Evolutionary conservation across 768 basidiomycete genomes (phyloP).

Genomic region (Suillus weaverae): DNA sequence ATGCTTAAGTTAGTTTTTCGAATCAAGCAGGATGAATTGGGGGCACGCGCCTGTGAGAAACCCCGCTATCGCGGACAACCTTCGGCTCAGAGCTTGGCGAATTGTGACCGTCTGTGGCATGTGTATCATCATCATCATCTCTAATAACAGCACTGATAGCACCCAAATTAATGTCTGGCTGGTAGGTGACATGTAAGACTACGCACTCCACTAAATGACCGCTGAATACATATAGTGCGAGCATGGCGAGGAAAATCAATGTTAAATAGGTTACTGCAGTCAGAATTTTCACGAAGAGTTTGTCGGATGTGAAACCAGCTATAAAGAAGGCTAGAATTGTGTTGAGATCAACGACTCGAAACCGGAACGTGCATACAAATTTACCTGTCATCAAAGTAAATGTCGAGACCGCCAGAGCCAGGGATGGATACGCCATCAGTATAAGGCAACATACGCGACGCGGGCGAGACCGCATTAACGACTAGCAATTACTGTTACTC

Average conservation of each 20-base stretch:
- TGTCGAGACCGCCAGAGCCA: background rate
- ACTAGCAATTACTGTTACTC: background rate
- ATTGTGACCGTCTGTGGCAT: background rate
- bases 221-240: background rate
- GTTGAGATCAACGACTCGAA: background rate
- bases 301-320: conserved; percentile 2
- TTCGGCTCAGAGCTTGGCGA: background rate
- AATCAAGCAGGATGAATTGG: background rate
- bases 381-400: background rate
- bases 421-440: background rate
- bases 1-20: background rate
- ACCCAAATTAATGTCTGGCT: background rate
- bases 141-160: background rate
- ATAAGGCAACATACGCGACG: background rate
- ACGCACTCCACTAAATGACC: background rate
- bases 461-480: background rate
- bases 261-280: background rate
- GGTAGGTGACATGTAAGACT: background rate
- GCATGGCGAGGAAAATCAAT: background rate
- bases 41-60: background rate
- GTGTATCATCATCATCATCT: background rate
- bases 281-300: background rate
- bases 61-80: background rate
- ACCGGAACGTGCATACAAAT: background rate
- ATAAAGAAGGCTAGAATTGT: background rate